phyloP scores from a whole-genome alignment of 257 asterid genomes.

The Penstemon barbatus region DNA sequence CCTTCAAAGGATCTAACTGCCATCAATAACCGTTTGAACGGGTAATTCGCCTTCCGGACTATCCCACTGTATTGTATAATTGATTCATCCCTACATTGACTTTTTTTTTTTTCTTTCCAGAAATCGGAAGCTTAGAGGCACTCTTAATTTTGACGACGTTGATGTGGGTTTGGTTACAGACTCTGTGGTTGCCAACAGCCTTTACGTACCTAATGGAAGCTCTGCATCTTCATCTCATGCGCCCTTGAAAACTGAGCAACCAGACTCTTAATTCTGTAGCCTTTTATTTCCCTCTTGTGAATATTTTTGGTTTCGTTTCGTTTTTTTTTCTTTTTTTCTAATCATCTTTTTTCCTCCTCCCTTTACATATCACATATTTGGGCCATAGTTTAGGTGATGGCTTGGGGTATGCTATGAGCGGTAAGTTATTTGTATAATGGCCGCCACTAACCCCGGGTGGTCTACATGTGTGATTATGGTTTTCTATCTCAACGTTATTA shows the following conservation, averaged over 20 bases:
- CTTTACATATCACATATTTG: background rate
- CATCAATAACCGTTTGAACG: constrained; percentile 84
- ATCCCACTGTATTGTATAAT: background rate
- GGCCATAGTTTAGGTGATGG: constrained; percentile 42
- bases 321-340: constrained; percentile 3
- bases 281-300: constrained; percentile 34
- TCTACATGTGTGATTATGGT: background rate
- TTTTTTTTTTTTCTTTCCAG: constrained; percentile 38
- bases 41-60: constrained; percentile 44
- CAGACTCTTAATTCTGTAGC: constrained; percentile 43
- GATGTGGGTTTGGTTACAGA: constrained; percentile 91
- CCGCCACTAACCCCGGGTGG: constrained; percentile 60
- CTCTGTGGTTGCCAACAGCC: constrained; percentile 77
- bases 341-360: background rate
- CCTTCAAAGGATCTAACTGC: constrained; percentile 93
- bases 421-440: constrained; percentile 48
- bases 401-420: constrained; percentile 58
- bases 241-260: constrained; percentile 71
- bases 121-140: constrained; percentile 66
- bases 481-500: background rate
- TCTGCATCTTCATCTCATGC: constrained; percentile 37
- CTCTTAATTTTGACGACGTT: constrained; percentile 75
- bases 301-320: constrained; percentile 31
- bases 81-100: background rate
- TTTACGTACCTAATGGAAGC: constrained; percentile 60